These are phyloP conservation scores for Nakazawaea siamensis DNA, from an alignment of 805 yeast species.

Conservation along the genomic window DNA sequence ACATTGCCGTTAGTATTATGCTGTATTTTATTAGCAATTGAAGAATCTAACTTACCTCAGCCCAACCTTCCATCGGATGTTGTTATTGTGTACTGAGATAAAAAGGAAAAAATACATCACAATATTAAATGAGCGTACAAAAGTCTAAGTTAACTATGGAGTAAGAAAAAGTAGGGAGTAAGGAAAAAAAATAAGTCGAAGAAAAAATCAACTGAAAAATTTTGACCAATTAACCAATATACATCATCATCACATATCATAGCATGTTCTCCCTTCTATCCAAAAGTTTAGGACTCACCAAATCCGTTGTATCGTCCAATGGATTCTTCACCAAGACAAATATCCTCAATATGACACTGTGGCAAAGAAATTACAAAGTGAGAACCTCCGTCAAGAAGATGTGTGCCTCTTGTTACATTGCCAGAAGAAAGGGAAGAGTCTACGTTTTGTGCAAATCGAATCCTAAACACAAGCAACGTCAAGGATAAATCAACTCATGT, in stretches of 20 bases:
- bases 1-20: neutral
- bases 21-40: neutral
- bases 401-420: slow-evolving; percentile 86
- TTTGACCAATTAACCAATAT: too few relatives aligned
- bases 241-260: too few relatives aligned
- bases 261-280: too few relatives aligned
- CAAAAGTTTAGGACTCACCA: too few relatives aligned
- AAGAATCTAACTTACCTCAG: slow-evolving; percentile 40
- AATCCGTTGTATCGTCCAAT: neutral
- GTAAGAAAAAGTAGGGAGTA: too few relatives aligned
- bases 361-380: slow-evolving; percentile 73
- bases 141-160: too few relatives aligned
- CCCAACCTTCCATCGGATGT: slow-evolving; percentile 46
- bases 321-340: neutral
- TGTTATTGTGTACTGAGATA: too few relatives aligned
- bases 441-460: slow-evolving; percentile 90
- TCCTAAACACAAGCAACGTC: slow-evolving; percentile 92
- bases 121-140: too few relatives aligned
- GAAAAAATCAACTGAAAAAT: too few relatives aligned
- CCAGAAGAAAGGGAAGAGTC: slow-evolving; percentile 90
- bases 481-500: slow-evolving; percentile 35
- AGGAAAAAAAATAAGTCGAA: too few relatives aligned
- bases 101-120: too few relatives aligned
- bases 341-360: neutral
- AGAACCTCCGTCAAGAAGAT: slow-evolving; percentile 89